Conservation (phyloP, 2,329 filamentous ascomycete genomes). For the Knufia fluminis region DNA sequence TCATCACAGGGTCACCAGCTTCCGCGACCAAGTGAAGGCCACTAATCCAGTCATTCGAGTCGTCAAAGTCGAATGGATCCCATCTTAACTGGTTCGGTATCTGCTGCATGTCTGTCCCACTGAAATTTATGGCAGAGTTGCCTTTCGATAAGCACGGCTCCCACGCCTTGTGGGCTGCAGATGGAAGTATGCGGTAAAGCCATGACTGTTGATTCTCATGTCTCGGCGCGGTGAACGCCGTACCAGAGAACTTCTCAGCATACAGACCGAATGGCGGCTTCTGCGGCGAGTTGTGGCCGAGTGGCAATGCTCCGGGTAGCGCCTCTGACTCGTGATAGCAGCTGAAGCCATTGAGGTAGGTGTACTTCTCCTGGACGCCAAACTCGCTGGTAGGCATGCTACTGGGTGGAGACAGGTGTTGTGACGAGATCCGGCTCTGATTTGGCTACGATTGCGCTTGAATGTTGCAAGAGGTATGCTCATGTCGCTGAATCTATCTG, state of each 20-base stretch:
- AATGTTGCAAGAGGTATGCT: too few relatives aligned
- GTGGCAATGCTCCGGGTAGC: slow-evolving; percentile 62
- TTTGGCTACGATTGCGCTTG: too few relatives aligned
- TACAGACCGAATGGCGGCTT: slow-evolving; percentile 71
- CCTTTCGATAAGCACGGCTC: slow-evolving; percentile 34
- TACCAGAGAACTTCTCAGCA: slow-evolving; percentile 68
- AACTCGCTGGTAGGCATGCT: too few relatives aligned
- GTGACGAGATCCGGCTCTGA: too few relatives aligned
- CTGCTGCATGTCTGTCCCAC: too few relatives aligned
- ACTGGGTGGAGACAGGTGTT: too few relatives aligned
- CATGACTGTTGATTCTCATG: slow-evolving; percentile 62
- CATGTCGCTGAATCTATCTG: too few relatives aligned
- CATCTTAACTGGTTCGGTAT: slow-evolving; percentile 75
- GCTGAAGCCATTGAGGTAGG: too few relatives aligned
- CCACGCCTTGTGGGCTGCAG: slow-evolving; percentile 49
- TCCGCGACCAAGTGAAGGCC: slow-evolving; percentile 65
- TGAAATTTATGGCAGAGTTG: slow-evolving; percentile 50
- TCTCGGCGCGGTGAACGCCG: slow-evolving; percentile 61
- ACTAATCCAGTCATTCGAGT: slow-evolving; percentile 58
- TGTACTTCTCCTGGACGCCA: too few relatives aligned
- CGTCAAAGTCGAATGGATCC: slow-evolving; percentile 65
- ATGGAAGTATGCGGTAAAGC: slow-evolving; percentile 61
- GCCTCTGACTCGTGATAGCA: too few relatives aligned
- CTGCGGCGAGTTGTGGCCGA: slow-evolving; percentile 73
- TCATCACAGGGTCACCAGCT: slow-evolving; percentile 68